Evolutionary conservation across 2,329 filamentous ascomycete species (phyloP).

Genomic region (Aspergillus ustus): DNA sequence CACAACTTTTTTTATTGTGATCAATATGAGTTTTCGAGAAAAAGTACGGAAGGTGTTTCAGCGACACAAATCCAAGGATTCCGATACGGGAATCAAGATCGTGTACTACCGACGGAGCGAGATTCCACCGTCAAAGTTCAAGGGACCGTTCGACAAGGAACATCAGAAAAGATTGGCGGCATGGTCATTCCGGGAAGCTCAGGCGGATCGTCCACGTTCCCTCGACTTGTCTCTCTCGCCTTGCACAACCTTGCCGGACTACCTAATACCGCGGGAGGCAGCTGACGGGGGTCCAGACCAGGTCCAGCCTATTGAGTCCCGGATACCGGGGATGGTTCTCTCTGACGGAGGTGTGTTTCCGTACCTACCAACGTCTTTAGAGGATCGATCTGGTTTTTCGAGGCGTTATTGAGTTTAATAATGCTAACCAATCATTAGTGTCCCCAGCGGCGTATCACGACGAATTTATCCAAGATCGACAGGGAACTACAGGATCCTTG

Average conservation of each 20-base stretch:
- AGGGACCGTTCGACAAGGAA: conserved; percentile 52
- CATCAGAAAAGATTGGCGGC: conserved; percentile 50
- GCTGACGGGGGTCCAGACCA: conserved; percentile 27
- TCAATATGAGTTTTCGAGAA: conserved; percentile 45
- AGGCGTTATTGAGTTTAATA: not conserved
- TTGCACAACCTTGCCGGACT: conserved; percentile 35
- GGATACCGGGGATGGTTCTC: conserved; percentile 20
- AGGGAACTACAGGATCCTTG: conserved; percentile 36
- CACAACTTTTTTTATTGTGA: conserved; percentile 1
- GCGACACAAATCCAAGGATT: conserved; percentile 28
- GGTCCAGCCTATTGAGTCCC: conserved; percentile 15
- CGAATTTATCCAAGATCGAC: conserved; percentile 31
- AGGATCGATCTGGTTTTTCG: conserved; percentile 1
- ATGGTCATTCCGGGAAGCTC: conserved; percentile 49
- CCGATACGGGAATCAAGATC: conserved; percentile 44
- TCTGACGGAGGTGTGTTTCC: conserved; percentile 26
- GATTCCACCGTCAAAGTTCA: conserved; percentile 54
- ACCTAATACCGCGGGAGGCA: conserved; percentile 28
- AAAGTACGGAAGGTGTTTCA: conserved; percentile 44
- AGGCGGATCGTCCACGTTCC: conserved; percentile 40
- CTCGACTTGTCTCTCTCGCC: conserved; percentile 45
- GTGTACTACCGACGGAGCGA: conserved; percentile 55
- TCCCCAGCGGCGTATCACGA: conserved; percentile 28
- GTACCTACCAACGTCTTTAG: not conserved
- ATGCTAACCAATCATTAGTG: conserved; percentile 24